A percentile compares a stretch with the other conserved stretches of the same genome.
Conservation (phyloP, 495 filamentous ascomycete genomes). For the Penicillium diatomitis region DNA sequence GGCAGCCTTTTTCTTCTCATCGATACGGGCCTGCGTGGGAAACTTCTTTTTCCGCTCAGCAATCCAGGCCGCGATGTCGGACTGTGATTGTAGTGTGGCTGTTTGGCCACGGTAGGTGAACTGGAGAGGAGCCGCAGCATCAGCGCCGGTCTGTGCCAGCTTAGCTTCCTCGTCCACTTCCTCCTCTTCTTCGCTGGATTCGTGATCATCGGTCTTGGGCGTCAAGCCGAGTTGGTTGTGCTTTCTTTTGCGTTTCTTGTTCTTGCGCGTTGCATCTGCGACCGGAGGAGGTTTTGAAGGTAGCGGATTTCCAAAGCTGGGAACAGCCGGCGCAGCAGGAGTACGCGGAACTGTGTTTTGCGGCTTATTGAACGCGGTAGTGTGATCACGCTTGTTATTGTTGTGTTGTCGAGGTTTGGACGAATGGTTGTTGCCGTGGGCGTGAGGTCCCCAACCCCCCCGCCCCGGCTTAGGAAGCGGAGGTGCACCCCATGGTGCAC, state of each 20-base stretch:
- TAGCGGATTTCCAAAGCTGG: slow-evolving; percentile 53
- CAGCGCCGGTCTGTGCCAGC: slow-evolving; percentile 25
- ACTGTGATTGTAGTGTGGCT: slow-evolving; percentile 39
- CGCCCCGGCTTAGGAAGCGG: slow-evolving; percentile 14
- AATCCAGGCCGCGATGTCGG: slow-evolving; percentile 74
- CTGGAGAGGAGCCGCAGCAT: slow-evolving; percentile 25
- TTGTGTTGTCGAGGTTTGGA: slow-evolving; percentile 23
- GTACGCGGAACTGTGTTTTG: slow-evolving; percentile 27
- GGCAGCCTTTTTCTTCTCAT: slow-evolving; percentile 38
- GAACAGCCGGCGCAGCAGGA: slow-evolving; percentile 47
- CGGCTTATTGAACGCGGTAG: slow-evolving; percentile 35
- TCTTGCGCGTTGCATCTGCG: slow-evolving; percentile 29
- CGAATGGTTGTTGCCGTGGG: slow-evolving; percentile 33
- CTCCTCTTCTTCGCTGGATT: slow-evolving; percentile 63
- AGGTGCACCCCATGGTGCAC: slow-evolving; percentile 50
- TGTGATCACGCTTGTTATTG: slow-evolving; percentile 31
- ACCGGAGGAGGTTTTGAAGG: slow-evolving; percentile 51
- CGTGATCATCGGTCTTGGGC: slow-evolving; percentile 61
- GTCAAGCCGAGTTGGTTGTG: slow-evolving; percentile 75
- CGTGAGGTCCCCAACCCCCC: slow-evolving; percentile 36
- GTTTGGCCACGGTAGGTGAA: slow-evolving; percentile 36
- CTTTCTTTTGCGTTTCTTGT: slow-evolving; percentile 69
- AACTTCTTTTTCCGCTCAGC: slow-evolving; percentile 68
- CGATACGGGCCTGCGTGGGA: slow-evolving; percentile 59
- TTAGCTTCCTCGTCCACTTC: slow-evolving; percentile 59